Evolutionary conservation across 1,284 basidiomycete genomes (phyloP).

Genomic region (Heterobasidion occidentale): DNA sequence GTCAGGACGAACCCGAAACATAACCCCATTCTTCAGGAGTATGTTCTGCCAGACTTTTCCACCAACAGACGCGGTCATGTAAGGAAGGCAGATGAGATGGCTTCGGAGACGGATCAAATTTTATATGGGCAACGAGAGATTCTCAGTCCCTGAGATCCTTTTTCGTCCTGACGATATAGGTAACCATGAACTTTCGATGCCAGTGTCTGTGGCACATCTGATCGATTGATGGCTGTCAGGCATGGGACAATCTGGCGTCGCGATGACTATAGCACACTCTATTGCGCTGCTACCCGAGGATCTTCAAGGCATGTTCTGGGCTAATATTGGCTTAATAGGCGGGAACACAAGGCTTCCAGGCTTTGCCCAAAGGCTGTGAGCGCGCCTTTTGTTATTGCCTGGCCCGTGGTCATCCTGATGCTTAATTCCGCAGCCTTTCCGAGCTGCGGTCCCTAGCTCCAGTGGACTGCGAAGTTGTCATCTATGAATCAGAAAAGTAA

Average conservation of each 20-base stretch:
- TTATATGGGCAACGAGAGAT: conserved; percentile 88
- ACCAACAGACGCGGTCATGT: conserved; percentile 64
- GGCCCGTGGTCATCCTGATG: neutral
- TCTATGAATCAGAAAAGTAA: conserved; percentile 70
- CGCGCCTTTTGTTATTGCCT: conserved; percentile 6
- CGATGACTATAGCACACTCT: conserved; percentile 66
- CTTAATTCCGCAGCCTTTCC: conserved; percentile 32
- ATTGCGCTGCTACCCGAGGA: conserved; percentile 72
- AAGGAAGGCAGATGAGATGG: conserved; percentile 42
- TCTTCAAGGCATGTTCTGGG: conserved; percentile 88
- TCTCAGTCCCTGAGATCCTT: conserved; percentile 81
- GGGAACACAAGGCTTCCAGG: conserved; percentile 74
- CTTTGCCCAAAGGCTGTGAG: conserved; percentile 71
- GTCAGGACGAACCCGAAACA: conserved; percentile 36
- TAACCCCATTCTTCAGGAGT: conserved; percentile 78
- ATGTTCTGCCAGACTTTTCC: conserved; percentile 84
- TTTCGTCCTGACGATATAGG: conserved; percentile 89
- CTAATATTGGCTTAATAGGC: conserved; percentile 85
- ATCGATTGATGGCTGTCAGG: conserved; percentile 36
- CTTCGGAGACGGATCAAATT: conserved; percentile 66
- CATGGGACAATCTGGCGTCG: conserved; percentile 73
- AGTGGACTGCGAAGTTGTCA: conserved; percentile 61
- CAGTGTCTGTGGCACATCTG: neutral
- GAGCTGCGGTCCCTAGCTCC: conserved; percentile 80
- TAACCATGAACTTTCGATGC: conserved; percentile 17